phyloP scores from a whole-genome alignment of 345 rosid species.

The Physaria fendleri region DNA sequence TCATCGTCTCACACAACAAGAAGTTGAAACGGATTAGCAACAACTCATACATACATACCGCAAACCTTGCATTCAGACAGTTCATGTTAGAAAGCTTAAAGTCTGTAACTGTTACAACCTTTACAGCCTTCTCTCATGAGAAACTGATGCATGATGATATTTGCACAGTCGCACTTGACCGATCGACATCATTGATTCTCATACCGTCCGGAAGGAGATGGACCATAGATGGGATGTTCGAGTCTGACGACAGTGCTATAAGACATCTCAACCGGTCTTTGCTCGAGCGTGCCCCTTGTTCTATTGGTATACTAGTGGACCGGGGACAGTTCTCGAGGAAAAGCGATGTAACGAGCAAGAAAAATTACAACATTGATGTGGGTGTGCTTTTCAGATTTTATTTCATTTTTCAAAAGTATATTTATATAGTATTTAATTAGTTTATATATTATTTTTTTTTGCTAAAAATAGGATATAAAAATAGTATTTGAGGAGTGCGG shows the following conservation, averaged over 20 bases:
- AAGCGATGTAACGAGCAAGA: background rate
- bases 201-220: conserved; percentile 25
- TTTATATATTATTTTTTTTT: no score
- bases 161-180: conserved; percentile 16
- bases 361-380: background rate
- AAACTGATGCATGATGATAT: conserved; percentile 19
- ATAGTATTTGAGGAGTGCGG: no score
- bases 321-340: conserved; percentile 15
- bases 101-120: background rate
- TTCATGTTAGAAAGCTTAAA: conserved; percentile 9
- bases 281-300: conserved; percentile 16
- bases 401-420: no score
- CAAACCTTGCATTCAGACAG: conserved; percentile 9
- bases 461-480: no score
- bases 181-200: background rate
- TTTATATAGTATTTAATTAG: no score
- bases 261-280: background rate
- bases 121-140: conserved; percentile 5
- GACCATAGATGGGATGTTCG: conserved; percentile 20
- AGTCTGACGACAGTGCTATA: conserved; percentile 12
- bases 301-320: conserved; percentile 21
- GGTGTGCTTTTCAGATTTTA: conserved; percentile 12
- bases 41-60: conserved; percentile 7
- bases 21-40: background rate
- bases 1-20: conserved; percentile 32